Conservation (phyloP, 805 yeast genomes). For the Candida ascalaphidarum region DNA sequence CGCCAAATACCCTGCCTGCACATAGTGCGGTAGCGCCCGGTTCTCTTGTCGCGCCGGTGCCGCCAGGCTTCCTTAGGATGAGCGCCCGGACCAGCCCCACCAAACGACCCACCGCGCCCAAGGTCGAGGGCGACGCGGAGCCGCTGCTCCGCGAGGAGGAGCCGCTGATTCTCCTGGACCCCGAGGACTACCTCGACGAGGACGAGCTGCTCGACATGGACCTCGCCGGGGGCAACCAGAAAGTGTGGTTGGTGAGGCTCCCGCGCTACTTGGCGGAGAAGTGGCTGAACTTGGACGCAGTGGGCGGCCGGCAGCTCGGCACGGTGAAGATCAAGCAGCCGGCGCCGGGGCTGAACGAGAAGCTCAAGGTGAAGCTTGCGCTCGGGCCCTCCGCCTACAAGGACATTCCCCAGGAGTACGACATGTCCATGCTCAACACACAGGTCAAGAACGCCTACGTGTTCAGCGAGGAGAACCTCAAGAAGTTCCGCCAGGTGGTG, state of each 20-base stretch:
- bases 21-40: no score
- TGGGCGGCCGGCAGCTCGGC: constrained; percentile 73
- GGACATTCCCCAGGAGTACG: constrained; percentile 75
- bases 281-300: constrained; percentile 57
- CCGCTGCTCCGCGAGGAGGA: constrained; percentile 9
- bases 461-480: constrained; percentile 78
- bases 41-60: no score
- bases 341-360: constrained; percentile 12
- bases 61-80: no score
- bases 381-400: constrained; percentile 32
- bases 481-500: constrained; percentile 42
- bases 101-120: no score
- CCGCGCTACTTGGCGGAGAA: constrained; percentile 80
- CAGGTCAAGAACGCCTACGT: constrained; percentile 80
- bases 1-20: no score
- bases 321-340: constrained; percentile 64
- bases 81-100: no score
- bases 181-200: constrained; percentile 38
- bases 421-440: constrained; percentile 66
- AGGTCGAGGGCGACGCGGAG: no score
- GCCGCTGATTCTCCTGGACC: constrained; percentile 31
- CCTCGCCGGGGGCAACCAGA: constrained; percentile 49
- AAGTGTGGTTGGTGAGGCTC: constrained; percentile 86
- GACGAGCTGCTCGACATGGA: constrained; percentile 77
- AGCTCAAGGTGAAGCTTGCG: constrained; percentile 47